Percentiles rank a stretch among this genome's conserved stretches.
Conservation (phyloP, 805 yeast genomes). For the Candida corydali region DNA sequence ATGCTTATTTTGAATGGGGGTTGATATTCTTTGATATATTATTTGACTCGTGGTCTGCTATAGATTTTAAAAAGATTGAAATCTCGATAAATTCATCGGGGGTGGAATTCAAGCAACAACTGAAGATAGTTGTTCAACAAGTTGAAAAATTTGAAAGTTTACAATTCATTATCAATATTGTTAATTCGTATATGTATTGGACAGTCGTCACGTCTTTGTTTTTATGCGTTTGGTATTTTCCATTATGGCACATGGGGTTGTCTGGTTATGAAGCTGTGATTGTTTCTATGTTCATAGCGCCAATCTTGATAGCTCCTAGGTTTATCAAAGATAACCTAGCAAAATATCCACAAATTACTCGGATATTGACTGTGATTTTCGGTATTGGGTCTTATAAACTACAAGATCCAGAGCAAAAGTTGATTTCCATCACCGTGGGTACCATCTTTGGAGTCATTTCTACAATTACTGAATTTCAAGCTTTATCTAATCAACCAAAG, state of each 20-base stretch:
- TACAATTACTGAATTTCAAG: conserved; percentile 49
- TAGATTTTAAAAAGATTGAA: conserved; percentile 65
- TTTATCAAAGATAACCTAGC: conserved; percentile 33
- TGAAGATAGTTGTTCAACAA: conserved; percentile 2
- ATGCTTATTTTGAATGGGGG: conserved; percentile 94
- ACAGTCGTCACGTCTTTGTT: conserved; percentile 75
- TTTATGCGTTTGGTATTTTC: conserved; percentile 93
- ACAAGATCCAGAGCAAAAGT: conserved; percentile 64
- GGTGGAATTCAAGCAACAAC: conserved; percentile 15
- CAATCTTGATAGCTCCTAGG: conserved; percentile 49
- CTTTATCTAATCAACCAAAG: conserved; percentile 24
- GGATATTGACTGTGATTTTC: conserved; percentile 50
- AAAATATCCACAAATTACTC: conserved; percentile 48
- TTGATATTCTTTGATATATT: conserved; percentile 77
- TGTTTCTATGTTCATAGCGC: conserved; percentile 48
- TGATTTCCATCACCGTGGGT: conserved; percentile 64
- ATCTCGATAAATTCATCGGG: conserved; percentile 36
- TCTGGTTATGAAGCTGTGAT: conserved; percentile 87
- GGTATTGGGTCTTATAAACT: conserved; percentile 77
- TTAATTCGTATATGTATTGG: conserved; percentile 83
- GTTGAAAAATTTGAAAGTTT: conserved; percentile 24
- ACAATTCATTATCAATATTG: conserved; percentile 40
- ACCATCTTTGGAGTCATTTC: conserved; percentile 58
- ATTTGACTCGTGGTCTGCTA: conserved; percentile 75
- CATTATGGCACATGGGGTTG: conserved; percentile 96